Evolutionary conservation across 2,329 filamentous ascomycete genomes (phyloP).

Genomic region (Pyrenochaeta sp.): DNA sequence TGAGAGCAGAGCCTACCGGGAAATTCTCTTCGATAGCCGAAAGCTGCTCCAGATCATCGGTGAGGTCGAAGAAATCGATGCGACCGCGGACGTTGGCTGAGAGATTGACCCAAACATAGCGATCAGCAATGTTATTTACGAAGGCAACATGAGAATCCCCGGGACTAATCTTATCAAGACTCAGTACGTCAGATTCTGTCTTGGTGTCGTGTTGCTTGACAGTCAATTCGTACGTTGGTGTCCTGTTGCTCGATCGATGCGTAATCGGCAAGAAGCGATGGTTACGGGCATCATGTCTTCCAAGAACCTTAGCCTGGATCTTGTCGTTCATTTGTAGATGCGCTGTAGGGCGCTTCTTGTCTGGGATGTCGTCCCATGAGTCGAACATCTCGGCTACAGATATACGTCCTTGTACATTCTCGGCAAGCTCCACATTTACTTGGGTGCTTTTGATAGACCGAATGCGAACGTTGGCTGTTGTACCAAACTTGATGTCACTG

Average conservation of each 20-base stretch:
- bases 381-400: conserved; percentile 93
- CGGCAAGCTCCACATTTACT: conserved; percentile 86
- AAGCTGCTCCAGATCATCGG: conserved; percentile 83
- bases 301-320: conserved; percentile 79
- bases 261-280: conserved; percentile 92
- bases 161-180: conserved; percentile 74
- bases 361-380: conserved; percentile 82
- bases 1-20: conserved; percentile 87
- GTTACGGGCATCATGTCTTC: conserved; percentile 87
- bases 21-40: conserved; percentile 81
- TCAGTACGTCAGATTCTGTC: conserved; percentile 69
- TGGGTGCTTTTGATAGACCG: conserved; percentile 90
- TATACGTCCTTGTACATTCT: conserved; percentile 90
- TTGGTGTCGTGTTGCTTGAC: conserved; percentile 70
- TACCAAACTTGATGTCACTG: conserved; percentile 79
- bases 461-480: conserved; percentile 77
- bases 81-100: conserved; percentile 88
- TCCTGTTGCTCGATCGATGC: conserved; percentile 79
- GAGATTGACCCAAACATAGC: conserved; percentile 88
- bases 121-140: conserved; percentile 85
- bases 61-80: conserved; percentile 82
- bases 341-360: conserved; percentile 81
- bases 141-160: conserved; percentile 81
- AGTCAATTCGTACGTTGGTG: conserved; percentile 82
- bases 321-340: conserved; percentile 76